Evolutionary conservation across 2,329 filamentous ascomycete species (phyloP), one percentile per base, ranked within the genome.

Genomic region (Biscogniauxia sp.): DNA sequence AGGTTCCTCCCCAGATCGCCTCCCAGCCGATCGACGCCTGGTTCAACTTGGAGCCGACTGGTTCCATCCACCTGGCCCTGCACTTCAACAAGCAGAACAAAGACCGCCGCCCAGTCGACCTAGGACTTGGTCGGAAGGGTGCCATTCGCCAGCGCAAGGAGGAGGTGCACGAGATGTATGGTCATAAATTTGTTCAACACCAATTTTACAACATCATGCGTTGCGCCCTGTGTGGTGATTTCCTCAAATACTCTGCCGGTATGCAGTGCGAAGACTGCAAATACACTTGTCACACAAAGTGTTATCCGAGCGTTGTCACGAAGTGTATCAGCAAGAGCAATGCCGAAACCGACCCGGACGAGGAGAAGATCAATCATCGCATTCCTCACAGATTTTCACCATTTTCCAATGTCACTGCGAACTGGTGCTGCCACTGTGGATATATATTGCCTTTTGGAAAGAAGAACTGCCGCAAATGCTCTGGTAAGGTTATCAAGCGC

Each of bases 131-230:
- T 66, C 91, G 95, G 74, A 96, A 97, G 79, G 95, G 94, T 72
- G 95, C 95, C 65, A 93, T 99, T 68, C 92, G 95, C 68, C 94
- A 99, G 78, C 92, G 92, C 73, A 99, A 99, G 80, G 95, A 99
- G 77, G 93, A 98, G 72, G 89, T 99, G 4, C 92, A 97, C 79
- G 95, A 99, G 79, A 97, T 97, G 82, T 97, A 97, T 74, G 95
- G 95, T 54, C 95, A 99, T 88, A 99, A 98, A 79, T 99, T 99
- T 73, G 89, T 98, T 59, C 91, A 95, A 72, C 93, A 97, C 75
- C 95, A 97, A 76, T 99, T 99, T 78, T 99, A 98, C 88, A 99
- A 98, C 83, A 97, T 99, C 73, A 99, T 99, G 95, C 94, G 95
- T 64, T 99, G 95, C 78, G 95, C 95, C 15, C 87, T 98, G 41